Conservation (phyloP, 805 yeast genomes). For the Sporopachydermia lactativora region DNA sequence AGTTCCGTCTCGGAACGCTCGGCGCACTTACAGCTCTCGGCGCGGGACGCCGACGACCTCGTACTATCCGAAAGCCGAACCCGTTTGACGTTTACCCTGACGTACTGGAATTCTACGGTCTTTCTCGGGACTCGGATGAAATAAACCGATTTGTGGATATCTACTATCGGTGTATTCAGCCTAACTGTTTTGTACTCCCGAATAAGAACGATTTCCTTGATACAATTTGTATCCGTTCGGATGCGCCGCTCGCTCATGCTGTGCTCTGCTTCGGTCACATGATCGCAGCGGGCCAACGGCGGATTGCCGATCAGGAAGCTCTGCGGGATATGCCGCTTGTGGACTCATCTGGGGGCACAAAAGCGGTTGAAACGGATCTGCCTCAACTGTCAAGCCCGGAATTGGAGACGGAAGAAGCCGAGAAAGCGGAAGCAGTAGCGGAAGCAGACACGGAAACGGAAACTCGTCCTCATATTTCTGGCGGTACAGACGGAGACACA, state of each 20-base stretch:
- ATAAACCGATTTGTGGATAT: not conserved
- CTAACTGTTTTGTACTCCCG: not conserved
- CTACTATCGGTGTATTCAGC: not conserved
- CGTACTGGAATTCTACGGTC: not conserved
- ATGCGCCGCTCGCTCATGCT: not conserved
- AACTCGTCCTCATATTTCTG: not conserved
- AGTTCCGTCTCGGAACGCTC: too few species aligned
- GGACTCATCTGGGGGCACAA: too few species aligned
- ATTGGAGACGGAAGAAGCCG: too few species aligned
- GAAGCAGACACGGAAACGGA: not conserved
- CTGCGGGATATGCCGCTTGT: too few species aligned
- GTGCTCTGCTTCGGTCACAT: not conserved
- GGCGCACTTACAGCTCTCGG: too few species aligned
- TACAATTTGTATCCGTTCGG: not conserved
- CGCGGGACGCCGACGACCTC: not conserved
- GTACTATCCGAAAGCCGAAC: not conserved
- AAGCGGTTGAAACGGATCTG: too few species aligned
- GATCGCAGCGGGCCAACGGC: not conserved
- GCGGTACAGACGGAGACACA: not conserved
- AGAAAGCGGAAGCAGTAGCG: not conserved
- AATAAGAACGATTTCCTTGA: not conserved
- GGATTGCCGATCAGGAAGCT: too few species aligned
- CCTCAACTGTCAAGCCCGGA: too few species aligned
- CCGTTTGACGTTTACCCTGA: slow-evolving; percentile 1
- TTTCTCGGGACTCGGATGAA: not conserved